phyloP scores from a whole-genome alignment of 441 rosid species.

The Omphalea diandra region DNA sequence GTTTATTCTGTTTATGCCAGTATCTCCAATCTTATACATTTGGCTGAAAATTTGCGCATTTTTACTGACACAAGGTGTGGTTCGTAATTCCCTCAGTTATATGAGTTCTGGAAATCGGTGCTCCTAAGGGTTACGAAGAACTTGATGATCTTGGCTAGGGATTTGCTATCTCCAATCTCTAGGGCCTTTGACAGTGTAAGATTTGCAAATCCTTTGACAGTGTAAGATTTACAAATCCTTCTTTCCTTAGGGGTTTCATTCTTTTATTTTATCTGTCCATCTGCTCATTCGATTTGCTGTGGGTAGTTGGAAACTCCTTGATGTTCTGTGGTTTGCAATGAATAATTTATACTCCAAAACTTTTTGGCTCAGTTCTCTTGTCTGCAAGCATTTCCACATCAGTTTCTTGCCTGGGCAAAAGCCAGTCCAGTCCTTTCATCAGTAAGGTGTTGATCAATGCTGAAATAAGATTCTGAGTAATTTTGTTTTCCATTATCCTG shows the following conservation, averaged over 20 bases:
- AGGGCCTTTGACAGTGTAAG: not conserved
- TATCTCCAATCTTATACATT: not conserved
- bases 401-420: too few species aligned
- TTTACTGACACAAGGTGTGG: not conserved
- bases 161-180: not conserved
- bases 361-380: too few species aligned
- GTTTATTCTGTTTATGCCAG: not conserved
- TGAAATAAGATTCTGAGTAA: constrained; percentile 1
- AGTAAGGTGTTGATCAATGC: too few species aligned
- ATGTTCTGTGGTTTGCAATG: too few species aligned
- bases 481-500: not conserved
- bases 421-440: too few species aligned
- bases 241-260: not conserved
- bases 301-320: too few species aligned
- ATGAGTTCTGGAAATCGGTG: not conserved
- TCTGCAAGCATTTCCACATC: too few species aligned
- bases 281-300: not conserved
- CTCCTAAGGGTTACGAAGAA: too few species aligned
- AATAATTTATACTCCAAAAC: too few species aligned
- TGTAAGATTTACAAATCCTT: not conserved
- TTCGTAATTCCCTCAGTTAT: not conserved
- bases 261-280: not conserved
- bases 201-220: too few species aligned
- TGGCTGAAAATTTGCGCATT: not conserved
- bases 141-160: not conserved